Base-by-base conservation (phyloP, 441 rosid genomes). In the Pelargonium cotyledonis region DNA sequence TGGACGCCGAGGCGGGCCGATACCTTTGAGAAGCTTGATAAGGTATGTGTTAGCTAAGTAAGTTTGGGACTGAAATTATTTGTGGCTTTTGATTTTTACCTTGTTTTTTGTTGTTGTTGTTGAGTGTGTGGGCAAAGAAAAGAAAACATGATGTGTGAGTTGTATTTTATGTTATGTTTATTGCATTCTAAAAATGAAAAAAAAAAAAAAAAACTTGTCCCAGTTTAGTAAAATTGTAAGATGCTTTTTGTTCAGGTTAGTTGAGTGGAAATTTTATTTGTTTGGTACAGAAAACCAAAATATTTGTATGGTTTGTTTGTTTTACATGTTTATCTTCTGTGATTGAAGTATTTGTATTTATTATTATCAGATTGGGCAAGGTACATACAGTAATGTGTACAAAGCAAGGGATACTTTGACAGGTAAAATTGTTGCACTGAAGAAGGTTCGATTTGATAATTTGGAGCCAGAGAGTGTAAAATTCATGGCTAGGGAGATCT, bases 401-500 rank as follows among this genome's bases (percentile, higher is more conserved):
- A 86, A 74, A 78, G 91, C 91, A 64, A 82, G 87, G 75, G 91
- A 86, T 76, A 76, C 77, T 43, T 31, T 83, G 57, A 83, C 78
- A 0, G 82, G 85, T 66, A 84, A 83, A 76, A 85, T 85, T 46
- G 91, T 86, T 58, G 91, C 91, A 0, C 67, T 86, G 69, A 86
- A 86, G 72, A 83, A 84, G 73, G 91, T 86, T 60, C 80, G 91
- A 67, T 86, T 86, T n/a, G 87, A 86, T 57, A 84, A 84, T 76
- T 73, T 76, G 78, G 91, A 86, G 71, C 82, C 86, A 0, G 91
- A 85, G 68, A 86, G 91, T 75, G 91, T 86, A 49, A 86, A 78
- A 79, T 86, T 86, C 78, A 85, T 86, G 91, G 87, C 88, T 6
- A 79, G 88, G 71, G 91, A 86, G 82, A 86, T 86, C 41, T 73